Evolutionary conservation across 805 yeast genomes (phyloP), one percentile per base, ranked within the genome.

Genomic region (Suhomyces pyralidae): DNA sequence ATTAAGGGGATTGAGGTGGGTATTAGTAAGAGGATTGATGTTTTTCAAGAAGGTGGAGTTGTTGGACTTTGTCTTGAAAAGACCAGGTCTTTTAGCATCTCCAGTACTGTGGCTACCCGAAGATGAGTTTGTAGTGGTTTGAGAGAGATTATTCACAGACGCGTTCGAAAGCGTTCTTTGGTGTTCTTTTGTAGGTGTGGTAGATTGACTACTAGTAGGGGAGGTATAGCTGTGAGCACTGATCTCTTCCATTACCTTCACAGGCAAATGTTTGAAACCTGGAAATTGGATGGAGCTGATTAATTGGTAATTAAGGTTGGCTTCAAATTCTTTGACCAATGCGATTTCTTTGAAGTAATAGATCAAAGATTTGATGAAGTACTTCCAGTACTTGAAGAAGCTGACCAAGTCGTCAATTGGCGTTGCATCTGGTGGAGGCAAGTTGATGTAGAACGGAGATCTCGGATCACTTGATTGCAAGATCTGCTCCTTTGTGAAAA

Each of bases 291-390:
- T 66, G 30, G 75, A 66, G 48, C 62, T 68, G 38, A 75, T 63
- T 45, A 75, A 57, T 58, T 75, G 80, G 50, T 61, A 64, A 48
- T 68, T 68, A 50, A 75, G 59, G 57, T 73, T 65, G 59, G 64
- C 62, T 48, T 65, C 68, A 43, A 64, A 65, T 56, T 75, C 82
- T 62, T 80, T 80, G 51, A 81, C 79, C 49, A 80, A 65, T 36
- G 78, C 66, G 52, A 79, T 67, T 58, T 81, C 79, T 53, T 67
- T 71, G 45, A 71, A 63, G 55, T 75, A 75, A 48, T 66, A 62
- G 7, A 71, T 63, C 49, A 75, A 58, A 8, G 76, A 64, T 53
- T 67, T 66, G 54, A 75, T 71, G 50, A 74, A 69, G 49, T 64
- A 65, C 58, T 73, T 74, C 74, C 78, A 75, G 49, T 63, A 64